Evolutionary conservation across 768 basidiomycete genomes (phyloP).

Genomic region (Boletellus ananas): DNA sequence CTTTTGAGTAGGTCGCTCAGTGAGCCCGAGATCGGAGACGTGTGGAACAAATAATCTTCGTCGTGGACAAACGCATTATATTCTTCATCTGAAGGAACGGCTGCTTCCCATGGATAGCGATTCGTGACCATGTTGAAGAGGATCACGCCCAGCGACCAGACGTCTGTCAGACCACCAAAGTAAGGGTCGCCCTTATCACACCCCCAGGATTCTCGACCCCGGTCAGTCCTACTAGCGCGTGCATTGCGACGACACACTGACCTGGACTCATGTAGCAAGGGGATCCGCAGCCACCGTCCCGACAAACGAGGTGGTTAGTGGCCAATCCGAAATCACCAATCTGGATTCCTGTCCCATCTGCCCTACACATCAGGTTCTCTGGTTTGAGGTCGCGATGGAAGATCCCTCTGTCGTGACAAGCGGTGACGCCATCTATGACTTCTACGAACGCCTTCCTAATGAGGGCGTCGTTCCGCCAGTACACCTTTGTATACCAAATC

Average conservation of each 20-base stretch:
- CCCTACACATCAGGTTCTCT: slow-evolving; percentile 65
- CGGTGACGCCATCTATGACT: slow-evolving; percentile 69
- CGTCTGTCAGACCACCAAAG: slow-evolving; percentile 36
- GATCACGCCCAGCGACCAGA: slow-evolving; percentile 78
- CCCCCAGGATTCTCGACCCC: slow-evolving; percentile 51
- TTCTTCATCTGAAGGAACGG: not conserved
- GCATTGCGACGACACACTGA: slow-evolving; percentile 27
- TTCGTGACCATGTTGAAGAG: slow-evolving; percentile 77
- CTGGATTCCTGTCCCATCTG: slow-evolving; percentile 48
- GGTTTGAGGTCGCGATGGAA: slow-evolving; percentile 85
- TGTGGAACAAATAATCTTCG: slow-evolving; percentile 4
- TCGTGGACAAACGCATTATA: not conserved
- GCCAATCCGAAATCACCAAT: slow-evolving; percentile 77
- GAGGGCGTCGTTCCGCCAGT: slow-evolving; percentile 52
- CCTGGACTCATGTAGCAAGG: slow-evolving; percentile 67
- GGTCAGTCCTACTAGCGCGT: not conserved
- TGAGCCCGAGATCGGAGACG: not conserved
- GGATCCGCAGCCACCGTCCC: slow-evolving; percentile 55
- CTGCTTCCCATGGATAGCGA: slow-evolving; percentile 1
- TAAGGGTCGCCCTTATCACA: slow-evolving; percentile 31
- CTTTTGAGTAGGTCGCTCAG: slow-evolving; percentile 3
- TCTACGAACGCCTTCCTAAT: slow-evolving; percentile 68
- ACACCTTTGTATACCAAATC: slow-evolving; percentile 46
- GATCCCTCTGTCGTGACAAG: slow-evolving; percentile 65
- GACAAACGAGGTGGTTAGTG: slow-evolving; percentile 39